Evolutionary conservation across 345 rosid genomes (phyloP), one percentile per base, ranked within the genome.

Genomic region (Eutrema yunnanense): DNA sequence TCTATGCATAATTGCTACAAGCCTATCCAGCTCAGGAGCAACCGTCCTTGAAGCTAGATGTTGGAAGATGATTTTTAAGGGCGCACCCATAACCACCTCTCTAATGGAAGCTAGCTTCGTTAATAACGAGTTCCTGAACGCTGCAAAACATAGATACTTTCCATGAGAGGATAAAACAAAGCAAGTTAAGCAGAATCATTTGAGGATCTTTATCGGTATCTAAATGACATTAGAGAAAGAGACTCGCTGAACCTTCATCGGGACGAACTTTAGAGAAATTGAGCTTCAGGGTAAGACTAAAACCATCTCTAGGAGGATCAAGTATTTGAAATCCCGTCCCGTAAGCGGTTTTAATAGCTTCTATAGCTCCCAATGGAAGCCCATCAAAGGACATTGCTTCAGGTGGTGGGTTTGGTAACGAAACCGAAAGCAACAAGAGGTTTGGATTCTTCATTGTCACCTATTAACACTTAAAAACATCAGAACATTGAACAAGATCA

Each of bases 241-340:
- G 88, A 88, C 63, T 65, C 46, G 65, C 51, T 64, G 78, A 53
- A 92, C 98, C 99, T 96, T 96, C 97, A 80, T 92, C 83, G 3
- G 84, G 82, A 71, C 92, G 97, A 76, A 92, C 83, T 84, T 96
- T 92, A 6, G 86, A 86, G 64, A 96, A 85, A 69, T 92, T 96
- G 57, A 96, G 84, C 77, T 92, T 96, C 77, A 96, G 53, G n/a
- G 97, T 96, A 73, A 96, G 86, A 79, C 88, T 90, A 77, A 84
- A 95, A 71, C 98, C 98, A 80, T 92, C 98, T 78, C 91, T 84
- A 10, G 98, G 99, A 72, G 99, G 98, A 82, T 96, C 99, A 55
- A 96, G 95, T 62, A 96, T 96, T 76, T 96, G 99, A 43, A 92
- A 95, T 22, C 79, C 83, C 0, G 78, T 83, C 22, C 88, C 94